Conservation (phyloP, 2,329 filamentous ascomycete species). For the Alternaria infectoria region DNA sequence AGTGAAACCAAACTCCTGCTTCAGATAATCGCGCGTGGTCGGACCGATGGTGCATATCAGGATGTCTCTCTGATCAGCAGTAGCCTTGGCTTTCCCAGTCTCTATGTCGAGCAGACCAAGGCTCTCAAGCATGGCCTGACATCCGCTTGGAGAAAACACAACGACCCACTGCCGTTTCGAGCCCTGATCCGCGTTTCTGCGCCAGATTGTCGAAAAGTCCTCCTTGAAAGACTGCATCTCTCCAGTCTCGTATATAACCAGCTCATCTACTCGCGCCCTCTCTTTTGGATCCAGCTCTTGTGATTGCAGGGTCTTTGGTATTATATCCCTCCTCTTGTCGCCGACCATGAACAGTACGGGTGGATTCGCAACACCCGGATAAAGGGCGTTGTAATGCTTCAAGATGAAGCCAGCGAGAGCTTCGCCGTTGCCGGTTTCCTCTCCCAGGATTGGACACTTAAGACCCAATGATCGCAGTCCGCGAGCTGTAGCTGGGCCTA, state of each 20-base stretch:
- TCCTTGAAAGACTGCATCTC: conserved; percentile 79
- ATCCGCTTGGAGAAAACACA: conserved; percentile 70
- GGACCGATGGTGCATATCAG: conserved; percentile 89
- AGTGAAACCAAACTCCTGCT: conserved; percentile 67
- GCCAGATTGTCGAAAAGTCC: conserved; percentile 65
- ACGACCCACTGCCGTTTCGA: conserved; percentile 70
- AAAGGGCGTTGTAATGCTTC: conserved; percentile 68
- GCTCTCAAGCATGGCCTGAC: conserved; percentile 64
- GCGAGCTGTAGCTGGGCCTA: conserved; percentile 80
- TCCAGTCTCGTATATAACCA: conserved; percentile 85
- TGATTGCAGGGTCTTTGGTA: conserved; percentile 78
- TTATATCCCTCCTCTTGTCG: conserved; percentile 87
- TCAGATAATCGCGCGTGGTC: conserved; percentile 81
- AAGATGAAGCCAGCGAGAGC: conserved; percentile 79
- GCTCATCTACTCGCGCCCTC: conserved; percentile 74
- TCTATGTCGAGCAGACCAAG: conserved; percentile 55
- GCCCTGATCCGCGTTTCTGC: conserved; percentile 49
- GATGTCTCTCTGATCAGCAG: conserved; percentile 51
- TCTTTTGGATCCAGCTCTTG: conserved; percentile 54
- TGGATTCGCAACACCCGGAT: conserved; percentile 54
- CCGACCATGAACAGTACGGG: conserved; percentile 87
- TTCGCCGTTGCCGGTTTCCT: conserved; percentile 85
- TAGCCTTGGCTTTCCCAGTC: conserved; percentile 44
- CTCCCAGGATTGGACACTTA: conserved; percentile 70
- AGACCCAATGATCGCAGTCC: conserved; percentile 65